Evolutionary conservation across 768 basidiomycete genomes (phyloP).

Genomic region (Hirschioporus abietinus): DNA sequence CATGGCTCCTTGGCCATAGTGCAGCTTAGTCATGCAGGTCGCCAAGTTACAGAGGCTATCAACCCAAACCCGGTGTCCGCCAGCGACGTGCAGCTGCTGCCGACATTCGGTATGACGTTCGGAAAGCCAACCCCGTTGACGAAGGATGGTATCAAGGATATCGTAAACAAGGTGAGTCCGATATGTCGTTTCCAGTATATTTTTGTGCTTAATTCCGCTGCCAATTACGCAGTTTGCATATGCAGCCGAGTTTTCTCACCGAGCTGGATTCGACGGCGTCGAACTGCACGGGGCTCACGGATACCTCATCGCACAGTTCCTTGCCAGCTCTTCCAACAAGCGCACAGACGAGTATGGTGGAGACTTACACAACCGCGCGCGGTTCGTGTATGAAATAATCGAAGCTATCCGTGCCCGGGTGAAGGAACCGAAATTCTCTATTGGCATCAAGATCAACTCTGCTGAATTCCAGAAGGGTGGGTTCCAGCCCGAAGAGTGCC

Average conservation of each 20-base stretch:
- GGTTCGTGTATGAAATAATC: constrained; percentile 57
- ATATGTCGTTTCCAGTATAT: too few relatives aligned
- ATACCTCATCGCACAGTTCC: constrained; percentile 61
- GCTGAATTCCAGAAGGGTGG: constrained; percentile 25
- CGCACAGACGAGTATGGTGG: constrained; percentile 74
- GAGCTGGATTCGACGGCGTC: constrained; percentile 53
- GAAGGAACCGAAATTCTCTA: constrained; percentile 16
- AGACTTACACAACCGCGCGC: constrained; percentile 64
- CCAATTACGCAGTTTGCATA: not conserved
- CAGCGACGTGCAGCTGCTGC: constrained; percentile 29
- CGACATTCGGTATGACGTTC: constrained; percentile 27
- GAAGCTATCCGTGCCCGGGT: not conserved
- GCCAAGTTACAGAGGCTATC: constrained; percentile 29
- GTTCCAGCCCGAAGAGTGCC: constrained; percentile 27
- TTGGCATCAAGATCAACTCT: constrained; percentile 31
- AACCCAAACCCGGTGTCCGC: constrained; percentile 30
- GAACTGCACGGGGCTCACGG: constrained; percentile 76
- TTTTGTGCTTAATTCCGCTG: too few relatives aligned
- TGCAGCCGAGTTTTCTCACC: constrained; percentile 3
- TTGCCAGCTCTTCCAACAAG: constrained; percentile 70
- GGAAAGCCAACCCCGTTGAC: constrained; percentile 19
- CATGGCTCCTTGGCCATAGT: constrained; percentile 26
- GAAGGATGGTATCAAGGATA: not conserved
- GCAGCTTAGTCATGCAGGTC: constrained; percentile 29
- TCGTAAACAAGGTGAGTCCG: not conserved